Conservation (phyloP, 2,329 filamentous ascomycete species). For the Diaporthe aspalathi region DNA sequence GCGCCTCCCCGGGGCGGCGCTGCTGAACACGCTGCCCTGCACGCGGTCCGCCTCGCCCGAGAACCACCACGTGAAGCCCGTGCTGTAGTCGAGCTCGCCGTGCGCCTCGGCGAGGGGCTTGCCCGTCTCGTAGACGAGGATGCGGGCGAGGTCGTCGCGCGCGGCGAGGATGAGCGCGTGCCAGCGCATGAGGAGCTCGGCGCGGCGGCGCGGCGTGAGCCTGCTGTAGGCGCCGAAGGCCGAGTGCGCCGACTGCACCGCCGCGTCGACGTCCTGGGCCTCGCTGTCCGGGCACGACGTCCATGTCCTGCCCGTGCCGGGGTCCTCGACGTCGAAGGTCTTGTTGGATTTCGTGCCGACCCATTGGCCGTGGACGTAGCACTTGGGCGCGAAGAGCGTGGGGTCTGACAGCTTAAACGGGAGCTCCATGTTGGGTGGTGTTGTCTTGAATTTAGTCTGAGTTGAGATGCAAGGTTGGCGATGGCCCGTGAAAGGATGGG, state of each 20-base stretch:
- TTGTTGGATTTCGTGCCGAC: conserved; percentile 57
- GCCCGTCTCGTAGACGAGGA: conserved; percentile 63
- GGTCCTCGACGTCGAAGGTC: conserved; percentile 65
- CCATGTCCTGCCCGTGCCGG: conserved; percentile 62
- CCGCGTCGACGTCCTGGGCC: conserved; percentile 52
- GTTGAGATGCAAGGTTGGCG: not conserved
- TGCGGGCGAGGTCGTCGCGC: conserved; percentile 53
- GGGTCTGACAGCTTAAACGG: conserved; percentile 60
- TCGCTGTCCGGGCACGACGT: conserved; percentile 61
- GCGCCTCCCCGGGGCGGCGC: conserved; percentile 71
- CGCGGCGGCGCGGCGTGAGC: conserved; percentile 50
- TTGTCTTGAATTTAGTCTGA: not conserved
- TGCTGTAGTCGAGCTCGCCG: conserved; percentile 67
- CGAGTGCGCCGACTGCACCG: conserved; percentile 50
- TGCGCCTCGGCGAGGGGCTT: conserved; percentile 66
- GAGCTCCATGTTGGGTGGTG: conserved; percentile 40
- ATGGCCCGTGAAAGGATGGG: too few relatives aligned
- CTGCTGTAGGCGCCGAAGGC: conserved; percentile 54
- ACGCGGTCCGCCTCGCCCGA: conserved; percentile 60
- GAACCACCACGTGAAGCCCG: conserved; percentile 68
- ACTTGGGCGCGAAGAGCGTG: conserved; percentile 60
- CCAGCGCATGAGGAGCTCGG: conserved; percentile 52
- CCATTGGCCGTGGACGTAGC: conserved; percentile 62
- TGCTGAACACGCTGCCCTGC: conserved; percentile 69
- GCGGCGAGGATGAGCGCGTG: conserved; percentile 50